These are phyloP conservation scores for Talaromyces adpressus DNA, from an alignment of 495 filamentous ascomycete species.

Conservation along the genomic window DNA sequence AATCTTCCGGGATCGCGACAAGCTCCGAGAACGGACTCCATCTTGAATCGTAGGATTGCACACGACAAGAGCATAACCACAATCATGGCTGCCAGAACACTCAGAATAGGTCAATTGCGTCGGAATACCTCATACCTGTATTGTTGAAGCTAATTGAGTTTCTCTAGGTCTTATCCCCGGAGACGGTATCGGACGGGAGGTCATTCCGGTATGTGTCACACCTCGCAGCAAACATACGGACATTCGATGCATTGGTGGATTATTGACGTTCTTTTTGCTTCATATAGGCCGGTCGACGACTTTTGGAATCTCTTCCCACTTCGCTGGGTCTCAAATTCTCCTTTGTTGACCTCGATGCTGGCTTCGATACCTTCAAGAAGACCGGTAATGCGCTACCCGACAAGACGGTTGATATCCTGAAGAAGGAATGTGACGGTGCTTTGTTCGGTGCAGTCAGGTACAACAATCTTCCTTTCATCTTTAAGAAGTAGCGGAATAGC, in stretches of 20 bases:
- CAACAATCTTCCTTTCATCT: conserved; percentile 1
- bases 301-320: conserved; percentile 82
- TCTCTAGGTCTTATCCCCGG: conserved; percentile 86
- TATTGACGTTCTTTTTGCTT: conserved; percentile 7
- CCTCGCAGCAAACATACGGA: not conserved
- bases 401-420: conserved; percentile 76
- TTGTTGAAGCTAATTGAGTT: conserved; percentile 16
- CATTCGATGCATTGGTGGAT: not conserved
- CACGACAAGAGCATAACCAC: not conserved
- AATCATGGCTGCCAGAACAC: conserved; percentile 38
- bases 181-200: conserved; percentile 96
- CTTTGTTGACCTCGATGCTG: conserved; percentile 86
- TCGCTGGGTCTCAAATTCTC: conserved; percentile 85
- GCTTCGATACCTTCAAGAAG: conserved; percentile 85
- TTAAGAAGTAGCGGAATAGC: not conserved
- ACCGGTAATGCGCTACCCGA: conserved; percentile 85
- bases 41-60: not conserved
- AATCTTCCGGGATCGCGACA: not conserved
- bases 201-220: conserved; percentile 63
- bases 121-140: not conserved
- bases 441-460: conserved; percentile 91
- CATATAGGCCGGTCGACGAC: conserved; percentile 64
- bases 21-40: conserved; percentile 25
- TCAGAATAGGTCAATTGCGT: conserved; percentile 46
- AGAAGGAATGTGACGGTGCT: conserved; percentile 88